phyloP scores from a whole-genome alignment of 2,329 filamentous ascomycete species.

The Davidsoniella virescens region DNA sequence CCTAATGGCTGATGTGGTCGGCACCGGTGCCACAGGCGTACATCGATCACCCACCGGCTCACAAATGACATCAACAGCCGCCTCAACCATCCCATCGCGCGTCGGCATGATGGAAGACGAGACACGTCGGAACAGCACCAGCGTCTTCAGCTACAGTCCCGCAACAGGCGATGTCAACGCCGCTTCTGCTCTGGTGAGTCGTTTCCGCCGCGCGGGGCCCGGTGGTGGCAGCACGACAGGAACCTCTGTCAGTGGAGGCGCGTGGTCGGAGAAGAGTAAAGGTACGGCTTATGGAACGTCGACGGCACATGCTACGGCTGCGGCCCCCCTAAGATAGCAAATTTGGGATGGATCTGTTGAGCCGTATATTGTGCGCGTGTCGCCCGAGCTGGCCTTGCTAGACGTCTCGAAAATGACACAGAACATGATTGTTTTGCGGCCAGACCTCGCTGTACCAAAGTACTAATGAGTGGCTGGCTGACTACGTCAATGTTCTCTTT shows the following conservation, averaged over 20 bases:
- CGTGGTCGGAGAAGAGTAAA: background rate
- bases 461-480: no score
- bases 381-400: conserved; percentile 5
- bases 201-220: background rate
- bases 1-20: conserved; percentile 5
- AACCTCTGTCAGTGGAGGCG: background rate
- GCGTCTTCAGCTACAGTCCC: conserved; percentile 2
- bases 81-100: background rate
- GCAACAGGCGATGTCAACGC: background rate
- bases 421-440: conserved; percentile 8
- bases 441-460: background rate
- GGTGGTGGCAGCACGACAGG: background rate
- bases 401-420: conserved; percentile 5
- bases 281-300: background rate
- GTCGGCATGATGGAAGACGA: conserved; percentile 12
- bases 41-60: background rate
- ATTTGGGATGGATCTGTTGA: conserved; percentile 9
- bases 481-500: no score
- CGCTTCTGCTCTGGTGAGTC: conserved; percentile 2
- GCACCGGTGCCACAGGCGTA: background rate
- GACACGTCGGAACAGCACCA: conserved; percentile 3
- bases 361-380: conserved; percentile 3
- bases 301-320: background rate
- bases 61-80: no score
- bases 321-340: conserved; percentile 9